Percentiles rank a stretch among this genome's conserved stretches.
These are phyloP conservation scores for Aspergillus sp. DNA, from an alignment of 2,329 filamentous ascomycete genomes.

Conservation along the genomic window DNA sequence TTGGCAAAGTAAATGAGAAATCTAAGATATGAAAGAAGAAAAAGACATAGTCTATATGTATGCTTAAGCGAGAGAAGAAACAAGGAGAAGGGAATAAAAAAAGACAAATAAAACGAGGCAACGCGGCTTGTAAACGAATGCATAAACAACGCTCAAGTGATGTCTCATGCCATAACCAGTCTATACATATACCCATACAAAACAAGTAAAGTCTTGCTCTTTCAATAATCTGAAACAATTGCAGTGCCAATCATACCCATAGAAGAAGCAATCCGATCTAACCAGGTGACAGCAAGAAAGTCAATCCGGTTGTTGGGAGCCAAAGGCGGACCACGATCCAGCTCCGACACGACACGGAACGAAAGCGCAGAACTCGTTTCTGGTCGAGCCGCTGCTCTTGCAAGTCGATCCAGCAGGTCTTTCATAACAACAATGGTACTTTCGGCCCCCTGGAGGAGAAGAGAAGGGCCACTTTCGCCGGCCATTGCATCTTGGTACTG, in stretches of 20 bases:
- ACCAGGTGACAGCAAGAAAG: conserved; percentile 25
- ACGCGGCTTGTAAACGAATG: neutral
- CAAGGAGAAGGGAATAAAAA: neutral
- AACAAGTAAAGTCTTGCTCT: neutral
- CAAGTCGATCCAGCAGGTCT: conserved; percentile 19
- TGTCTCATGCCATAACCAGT: neutral
- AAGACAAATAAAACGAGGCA: neutral
- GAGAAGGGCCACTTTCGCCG: conserved; percentile 16
- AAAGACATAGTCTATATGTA: neutral
- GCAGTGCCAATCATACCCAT: conserved; percentile 32
- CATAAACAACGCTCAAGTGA: neutral
- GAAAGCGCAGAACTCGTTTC: conserved; percentile 17
- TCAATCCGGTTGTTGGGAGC: conserved; percentile 18
- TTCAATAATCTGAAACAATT: conserved; percentile 13
- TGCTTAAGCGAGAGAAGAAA: neutral
- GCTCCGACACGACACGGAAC: conserved; percentile 28
- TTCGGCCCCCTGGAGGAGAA: conserved; percentile 27
- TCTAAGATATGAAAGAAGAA: neutral
- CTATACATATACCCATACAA: neutral
- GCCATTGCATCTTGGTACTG: neutral
- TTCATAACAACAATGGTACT: conserved; percentile 21
- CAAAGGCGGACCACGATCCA: conserved; percentile 23
- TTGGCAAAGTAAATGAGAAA: neutral
- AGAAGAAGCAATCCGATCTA: conserved; percentile 33
- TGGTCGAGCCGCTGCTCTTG: neutral